These are phyloP conservation scores for Arabis hirsuta DNA, from an alignment of 345 rosid species.

Conservation along the genomic window DNA sequence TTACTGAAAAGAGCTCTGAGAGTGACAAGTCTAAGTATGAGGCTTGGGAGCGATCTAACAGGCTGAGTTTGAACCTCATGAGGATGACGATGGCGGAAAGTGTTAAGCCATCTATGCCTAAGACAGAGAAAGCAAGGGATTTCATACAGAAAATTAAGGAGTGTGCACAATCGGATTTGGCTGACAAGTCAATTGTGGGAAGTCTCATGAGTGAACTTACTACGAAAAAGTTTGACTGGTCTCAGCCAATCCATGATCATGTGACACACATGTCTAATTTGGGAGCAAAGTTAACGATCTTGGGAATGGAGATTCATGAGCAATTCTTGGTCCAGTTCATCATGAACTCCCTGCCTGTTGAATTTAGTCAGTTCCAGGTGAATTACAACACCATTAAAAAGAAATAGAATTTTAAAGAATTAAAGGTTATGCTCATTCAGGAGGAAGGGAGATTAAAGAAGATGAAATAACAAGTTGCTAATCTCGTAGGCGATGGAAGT, in stretches of 20 bases:
- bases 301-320: background rate
- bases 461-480: background rate
- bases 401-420: background rate
- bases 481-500: background rate
- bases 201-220: background rate
- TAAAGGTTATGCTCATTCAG: background rate
- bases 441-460: conserved; percentile 1
- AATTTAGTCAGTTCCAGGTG: conserved; percentile 1
- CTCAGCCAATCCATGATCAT: conserved; percentile 12
- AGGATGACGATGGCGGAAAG: background rate
- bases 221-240: background rate
- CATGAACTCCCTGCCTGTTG: background rate
- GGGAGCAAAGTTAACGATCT: background rate
- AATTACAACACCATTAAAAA: conserved; percentile 18
- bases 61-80: too few relatives aligned
- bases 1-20: too few relatives aligned
- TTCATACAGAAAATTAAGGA: background rate
- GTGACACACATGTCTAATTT: conserved; percentile 14
- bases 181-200: background rate
- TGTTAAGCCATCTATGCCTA: background rate
- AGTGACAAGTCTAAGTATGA: too few relatives aligned
- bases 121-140: background rate
- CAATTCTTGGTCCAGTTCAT: background rate
- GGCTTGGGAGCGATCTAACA: too few relatives aligned
- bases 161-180: background rate